Percentiles rank a stretch among this genome's conserved stretches.
These are phyloP conservation scores for Acorus gramineus DNA, from an alignment of 106 monocot species.

Conservation along the genomic window DNA sequence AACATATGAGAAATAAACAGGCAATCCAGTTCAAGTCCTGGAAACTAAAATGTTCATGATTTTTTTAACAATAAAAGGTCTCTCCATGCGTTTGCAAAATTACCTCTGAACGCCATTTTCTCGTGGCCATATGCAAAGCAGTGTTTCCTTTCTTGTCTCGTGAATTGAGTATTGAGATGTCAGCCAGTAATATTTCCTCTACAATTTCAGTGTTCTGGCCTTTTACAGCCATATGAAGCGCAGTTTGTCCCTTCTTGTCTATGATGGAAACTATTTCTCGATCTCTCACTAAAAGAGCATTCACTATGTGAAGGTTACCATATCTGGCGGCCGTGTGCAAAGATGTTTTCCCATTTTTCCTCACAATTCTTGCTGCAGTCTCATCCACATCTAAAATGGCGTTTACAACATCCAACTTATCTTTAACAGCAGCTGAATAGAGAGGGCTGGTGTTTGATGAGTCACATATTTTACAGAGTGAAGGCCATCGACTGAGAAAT, in stretches of 20 bases:
- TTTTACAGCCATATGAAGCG: conserved; percentile 99
- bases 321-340: conserved; percentile 71
- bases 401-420: conserved; percentile 83
- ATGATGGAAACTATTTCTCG: conserved; percentile 56
- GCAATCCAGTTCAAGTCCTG: no score
- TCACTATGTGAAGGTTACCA: conserved; percentile 58
- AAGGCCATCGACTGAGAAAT: conserved; percentile 61
- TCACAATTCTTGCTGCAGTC: conserved; percentile 42
- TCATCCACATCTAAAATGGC: conserved; percentile 74
- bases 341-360: conserved; percentile 94
- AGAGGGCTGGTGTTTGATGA: conserved; percentile 77
- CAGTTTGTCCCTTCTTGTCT: conserved; percentile 93
- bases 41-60: no score
- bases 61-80: no score
- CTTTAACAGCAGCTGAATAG: conserved; percentile 73
- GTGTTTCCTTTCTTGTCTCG: conserved; percentile 97
- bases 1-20: no score
- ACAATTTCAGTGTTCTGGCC: conserved; percentile 61
- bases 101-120: conserved; percentile 93
- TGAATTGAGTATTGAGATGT: conserved; percentile 70
- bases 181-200: conserved; percentile 55
- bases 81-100: not conserved
- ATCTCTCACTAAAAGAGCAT: conserved; percentile 60
- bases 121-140: conserved; percentile 87
- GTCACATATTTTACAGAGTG: conserved; percentile 63